These are phyloP conservation scores for Geosiphon pyriformis DNA, from an alignment of 192 early-diverging fungal genomes.

Conservation along the genomic window DNA sequence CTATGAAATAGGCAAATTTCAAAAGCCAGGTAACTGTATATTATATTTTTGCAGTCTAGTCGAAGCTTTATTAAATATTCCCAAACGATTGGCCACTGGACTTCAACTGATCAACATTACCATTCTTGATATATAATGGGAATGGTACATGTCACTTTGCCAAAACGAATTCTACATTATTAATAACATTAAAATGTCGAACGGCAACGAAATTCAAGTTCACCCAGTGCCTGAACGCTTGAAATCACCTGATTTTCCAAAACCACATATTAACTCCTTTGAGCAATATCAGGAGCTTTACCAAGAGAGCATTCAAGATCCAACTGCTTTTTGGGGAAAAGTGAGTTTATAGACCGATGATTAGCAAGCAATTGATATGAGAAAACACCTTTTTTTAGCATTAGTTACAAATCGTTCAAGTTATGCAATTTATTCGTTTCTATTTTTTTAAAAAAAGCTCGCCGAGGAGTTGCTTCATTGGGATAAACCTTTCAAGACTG, in stretches of 20 bases:
- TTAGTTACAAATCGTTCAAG: not conserved
- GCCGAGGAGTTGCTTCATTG: slow-evolving; percentile 77
- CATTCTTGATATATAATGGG: too few relatives aligned
- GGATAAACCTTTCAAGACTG: slow-evolving; percentile 72
- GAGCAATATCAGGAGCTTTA: slow-evolving; percentile 79
- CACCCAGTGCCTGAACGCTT: slow-evolving; percentile 60
- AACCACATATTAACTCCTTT: slow-evolving; percentile 66
- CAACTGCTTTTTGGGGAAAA: slow-evolving; percentile 80
- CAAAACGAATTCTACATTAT: too few relatives aligned
- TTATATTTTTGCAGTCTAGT: too few relatives aligned
- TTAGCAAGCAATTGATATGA: not conserved
- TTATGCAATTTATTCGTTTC: not conserved
- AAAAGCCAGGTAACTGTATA: too few relatives aligned
- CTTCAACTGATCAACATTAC: too few relatives aligned
- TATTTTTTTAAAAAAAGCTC: slow-evolving; percentile 34
- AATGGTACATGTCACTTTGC: too few relatives aligned
- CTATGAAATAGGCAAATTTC: too few relatives aligned
- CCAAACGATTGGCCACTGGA: too few relatives aligned
- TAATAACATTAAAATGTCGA: too few relatives aligned
- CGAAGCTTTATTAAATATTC: too few relatives aligned
- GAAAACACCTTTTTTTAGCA: not conserved
- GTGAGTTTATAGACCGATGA: slow-evolving; percentile 34
- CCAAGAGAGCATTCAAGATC: slow-evolving; percentile 73
- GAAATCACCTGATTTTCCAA: slow-evolving; percentile 43
- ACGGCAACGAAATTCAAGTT: slow-evolving; percentile 12